Percentiles rank a stretch among this genome's conserved stretches.
phyloP scores from a whole-genome alignment of 2,329 filamentous ascomycete genomes.

The Fusarium sp. region DNA sequence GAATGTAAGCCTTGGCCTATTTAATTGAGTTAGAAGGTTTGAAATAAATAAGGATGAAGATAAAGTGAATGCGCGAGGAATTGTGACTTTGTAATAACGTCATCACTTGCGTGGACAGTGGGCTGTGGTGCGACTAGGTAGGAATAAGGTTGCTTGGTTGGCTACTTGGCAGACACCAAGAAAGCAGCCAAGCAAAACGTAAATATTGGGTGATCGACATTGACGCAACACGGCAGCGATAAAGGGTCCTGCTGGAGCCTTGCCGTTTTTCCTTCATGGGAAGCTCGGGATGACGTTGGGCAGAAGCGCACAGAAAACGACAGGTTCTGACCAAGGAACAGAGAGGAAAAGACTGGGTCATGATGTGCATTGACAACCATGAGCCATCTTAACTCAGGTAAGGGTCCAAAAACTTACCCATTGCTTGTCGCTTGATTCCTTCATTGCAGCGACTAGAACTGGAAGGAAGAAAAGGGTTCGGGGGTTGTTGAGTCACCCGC shows the following conservation, averaged over 20 bases:
- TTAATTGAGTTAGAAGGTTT: conserved; percentile 5
- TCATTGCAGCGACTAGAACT: conserved; percentile 28
- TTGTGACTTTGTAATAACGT: conserved; percentile 16
- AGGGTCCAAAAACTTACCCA: conserved; percentile 55
- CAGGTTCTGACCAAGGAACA: conserved; percentile 13
- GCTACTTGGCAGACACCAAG: conserved; percentile 37
- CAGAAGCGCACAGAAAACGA: conserved; percentile 15
- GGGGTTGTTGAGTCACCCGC: neutral
- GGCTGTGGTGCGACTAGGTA: conserved; percentile 14
- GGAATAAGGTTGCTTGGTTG: conserved; percentile 2
- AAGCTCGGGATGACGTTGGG: conserved; percentile 39
- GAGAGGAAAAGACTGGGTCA: conserved; percentile 26
- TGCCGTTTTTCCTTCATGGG: conserved; percentile 29
- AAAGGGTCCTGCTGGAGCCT: conserved; percentile 34
- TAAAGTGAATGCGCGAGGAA: conserved; percentile 1
- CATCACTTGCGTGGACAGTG: conserved; percentile 41
- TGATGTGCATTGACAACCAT: conserved; percentile 14
- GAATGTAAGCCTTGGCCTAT: conserved; percentile 73
- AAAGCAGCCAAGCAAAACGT: conserved; percentile 2
- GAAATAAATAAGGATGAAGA: neutral
- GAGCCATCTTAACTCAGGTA: conserved; percentile 18
- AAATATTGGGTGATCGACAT: conserved; percentile 32
- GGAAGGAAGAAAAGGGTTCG: neutral
- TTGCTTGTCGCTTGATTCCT: conserved; percentile 56
- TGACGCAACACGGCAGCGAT: conserved; percentile 37